Conservation (phyloP, 2,329 filamentous ascomycete species). For the Xylariaceae sp. region DNA sequence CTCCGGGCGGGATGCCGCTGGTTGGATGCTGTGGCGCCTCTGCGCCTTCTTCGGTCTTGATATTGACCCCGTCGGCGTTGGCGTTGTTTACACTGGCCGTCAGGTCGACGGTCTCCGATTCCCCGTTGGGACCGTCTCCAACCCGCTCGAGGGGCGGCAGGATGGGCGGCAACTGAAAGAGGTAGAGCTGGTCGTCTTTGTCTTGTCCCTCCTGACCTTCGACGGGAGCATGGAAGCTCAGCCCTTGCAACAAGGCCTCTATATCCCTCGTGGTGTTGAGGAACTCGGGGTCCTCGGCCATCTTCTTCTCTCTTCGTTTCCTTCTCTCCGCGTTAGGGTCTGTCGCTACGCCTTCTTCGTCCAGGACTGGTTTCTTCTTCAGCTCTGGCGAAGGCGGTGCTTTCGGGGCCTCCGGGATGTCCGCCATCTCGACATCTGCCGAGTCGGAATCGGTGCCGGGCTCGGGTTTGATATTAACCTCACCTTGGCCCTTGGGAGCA, state of each 20-base stretch:
- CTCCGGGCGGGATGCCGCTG: constrained; percentile 35
- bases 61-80: constrained; percentile 6
- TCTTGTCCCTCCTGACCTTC: constrained; percentile 14
- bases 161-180: constrained; percentile 58
- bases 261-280: constrained; percentile 18
- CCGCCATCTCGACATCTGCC: constrained; percentile 32
- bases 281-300: constrained; percentile 22
- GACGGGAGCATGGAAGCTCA: constrained; percentile 21
- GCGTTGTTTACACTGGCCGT: too few relatives aligned
- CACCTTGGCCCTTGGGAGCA: constrained; percentile 21
- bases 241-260: constrained; percentile 24
- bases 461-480: constrained; percentile 36
- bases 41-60: constrained; percentile 21
- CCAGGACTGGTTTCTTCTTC: constrained; percentile 22
- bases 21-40: constrained; percentile 22
- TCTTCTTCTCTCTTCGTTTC: constrained; percentile 23
- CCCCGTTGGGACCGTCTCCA: constrained; percentile 12
- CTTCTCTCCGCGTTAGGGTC: constrained; percentile 19
- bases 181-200: constrained; percentile 49
- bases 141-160: constrained; percentile 45
- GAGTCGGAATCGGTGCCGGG: constrained; percentile 30
- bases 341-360: constrained; percentile 9
- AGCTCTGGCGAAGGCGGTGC: constrained; percentile 25
- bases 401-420: constrained; percentile 30
- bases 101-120: constrained; percentile 18